Conservation (phyloP, 2,329 filamentous ascomycete species). For the Claviceps sp. region DNA sequence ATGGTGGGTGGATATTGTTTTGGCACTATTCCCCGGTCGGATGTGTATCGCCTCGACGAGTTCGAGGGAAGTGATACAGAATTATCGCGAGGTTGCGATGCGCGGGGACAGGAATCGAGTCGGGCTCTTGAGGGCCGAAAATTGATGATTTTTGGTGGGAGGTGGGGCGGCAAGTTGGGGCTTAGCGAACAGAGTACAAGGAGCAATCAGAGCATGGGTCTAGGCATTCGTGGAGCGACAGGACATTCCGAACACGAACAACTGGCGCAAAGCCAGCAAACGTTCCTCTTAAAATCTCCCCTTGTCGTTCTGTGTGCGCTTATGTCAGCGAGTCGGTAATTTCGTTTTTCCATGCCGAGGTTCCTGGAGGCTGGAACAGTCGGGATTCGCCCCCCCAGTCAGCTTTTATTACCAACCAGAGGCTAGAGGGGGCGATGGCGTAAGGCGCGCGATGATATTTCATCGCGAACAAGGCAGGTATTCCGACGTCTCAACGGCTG, state of each 20-base stretch:
- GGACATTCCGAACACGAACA: not conserved
- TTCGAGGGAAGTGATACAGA: constrained; percentile 8
- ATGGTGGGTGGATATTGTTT: constrained; percentile 38
- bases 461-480: constrained; percentile 4
- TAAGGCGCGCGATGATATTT: constrained; percentile 2
- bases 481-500: not conserved
- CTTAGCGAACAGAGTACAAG: constrained; percentile 18
- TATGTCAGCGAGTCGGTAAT: constrained; percentile 5
- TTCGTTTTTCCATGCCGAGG: constrained; percentile 1
- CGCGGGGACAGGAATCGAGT: constrained; percentile 23
- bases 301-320: constrained; percentile 3
- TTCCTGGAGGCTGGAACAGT: not conserved
- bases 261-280: not conserved
- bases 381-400: not conserved
- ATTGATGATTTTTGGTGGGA: constrained; percentile 31
- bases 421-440: not conserved
- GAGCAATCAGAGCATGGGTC: not conserved
- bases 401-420: not conserved
- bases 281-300: too few relatives aligned
- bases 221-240: not conserved
- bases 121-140: constrained; percentile 19
- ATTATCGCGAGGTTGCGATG: constrained; percentile 15
- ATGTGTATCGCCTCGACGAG: constrained; percentile 4
- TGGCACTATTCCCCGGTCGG: constrained; percentile 5
- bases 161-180: constrained; percentile 25